Evolutionary conservation across 2,329 filamentous ascomycete genomes (phyloP).

Genomic region (Tolypocladium inflatum): DNA sequence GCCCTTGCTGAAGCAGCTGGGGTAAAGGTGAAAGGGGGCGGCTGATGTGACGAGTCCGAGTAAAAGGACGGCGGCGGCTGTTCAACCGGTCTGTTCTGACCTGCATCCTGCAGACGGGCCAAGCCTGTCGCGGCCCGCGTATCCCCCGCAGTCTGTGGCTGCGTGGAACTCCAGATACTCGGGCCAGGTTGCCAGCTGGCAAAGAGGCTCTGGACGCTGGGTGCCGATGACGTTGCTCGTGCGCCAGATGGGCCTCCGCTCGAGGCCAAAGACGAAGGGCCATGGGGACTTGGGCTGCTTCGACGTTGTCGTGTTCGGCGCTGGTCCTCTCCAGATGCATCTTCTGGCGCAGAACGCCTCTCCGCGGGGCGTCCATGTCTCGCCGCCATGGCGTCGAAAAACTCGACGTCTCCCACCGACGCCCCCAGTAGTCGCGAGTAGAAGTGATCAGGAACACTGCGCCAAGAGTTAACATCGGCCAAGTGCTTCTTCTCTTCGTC

Average conservation of each 20-base stretch:
- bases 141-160: neutral
- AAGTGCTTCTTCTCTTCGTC: neutral
- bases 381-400: slow-evolving; percentile 6
- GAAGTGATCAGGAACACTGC: slow-evolving; percentile 11
- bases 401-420: slow-evolving; percentile 6
- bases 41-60: neutral
- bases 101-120: neutral
- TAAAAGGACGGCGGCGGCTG: neutral
- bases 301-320: slow-evolving; percentile 19
- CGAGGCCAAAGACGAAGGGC: neutral
- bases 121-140: neutral
- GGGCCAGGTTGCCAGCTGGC: neutral
- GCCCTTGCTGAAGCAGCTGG: neutral
- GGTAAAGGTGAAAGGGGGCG: neutral
- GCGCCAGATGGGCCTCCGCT: neutral
- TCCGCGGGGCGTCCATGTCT: slow-evolving; percentile 8
- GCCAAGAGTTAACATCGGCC: neutral
- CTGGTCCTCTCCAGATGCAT: slow-evolving; percentile 13
- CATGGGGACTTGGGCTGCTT: slow-evolving; percentile 3
- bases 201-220: neutral
- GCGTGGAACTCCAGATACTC: neutral
- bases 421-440: slow-evolving; percentile 8
- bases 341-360: slow-evolving; percentile 18
- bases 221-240: neutral
- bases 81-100: neutral